These are phyloP conservation scores for Fusarium sp. DNA, from an alignment of 2,329 filamentous ascomycete species.

Conservation along the genomic window DNA sequence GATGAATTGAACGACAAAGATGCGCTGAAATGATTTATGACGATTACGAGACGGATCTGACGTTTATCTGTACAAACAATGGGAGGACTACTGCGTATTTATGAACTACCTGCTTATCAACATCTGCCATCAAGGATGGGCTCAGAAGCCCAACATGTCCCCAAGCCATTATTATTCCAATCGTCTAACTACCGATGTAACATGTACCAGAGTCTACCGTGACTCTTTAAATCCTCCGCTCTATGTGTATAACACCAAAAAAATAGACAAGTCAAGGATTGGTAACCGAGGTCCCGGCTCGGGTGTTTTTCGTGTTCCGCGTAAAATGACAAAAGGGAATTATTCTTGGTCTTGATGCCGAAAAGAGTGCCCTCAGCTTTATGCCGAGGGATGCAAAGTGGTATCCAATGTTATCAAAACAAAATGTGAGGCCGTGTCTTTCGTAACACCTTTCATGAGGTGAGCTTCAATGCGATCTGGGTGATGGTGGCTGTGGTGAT, in stretches of 20 bases:
- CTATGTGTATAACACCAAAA: conserved; percentile 35
- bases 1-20: conserved; percentile 4
- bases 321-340: conserved; percentile 7
- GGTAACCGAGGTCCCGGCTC: neutral
- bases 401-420: conserved; percentile 27
- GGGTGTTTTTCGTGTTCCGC: conserved; percentile 11
- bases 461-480: conserved; percentile 34
- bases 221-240: conserved; percentile 19
- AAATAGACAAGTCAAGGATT: conserved; percentile 3
- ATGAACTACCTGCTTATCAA: conserved; percentile 2
- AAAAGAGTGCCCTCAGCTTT: conserved; percentile 17
- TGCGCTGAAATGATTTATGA: neutral
- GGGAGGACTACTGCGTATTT: conserved; percentile 1
- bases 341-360: conserved; percentile 26
- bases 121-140: conserved; percentile 20
- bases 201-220: conserved; percentile 10
- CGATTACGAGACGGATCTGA: neutral
- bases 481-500: conserved; percentile 40
- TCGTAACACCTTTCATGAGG: neutral
- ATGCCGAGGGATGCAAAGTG: conserved; percentile 20
- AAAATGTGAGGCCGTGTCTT: conserved; percentile 17
- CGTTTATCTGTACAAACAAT: neutral
- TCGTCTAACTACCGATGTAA: conserved; percentile 3
- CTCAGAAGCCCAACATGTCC: neutral
- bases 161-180: neutral